Conservation (phyloP, 2,329 filamentous ascomycete genomes). For the Cladophialophora chaetospira region DNA sequence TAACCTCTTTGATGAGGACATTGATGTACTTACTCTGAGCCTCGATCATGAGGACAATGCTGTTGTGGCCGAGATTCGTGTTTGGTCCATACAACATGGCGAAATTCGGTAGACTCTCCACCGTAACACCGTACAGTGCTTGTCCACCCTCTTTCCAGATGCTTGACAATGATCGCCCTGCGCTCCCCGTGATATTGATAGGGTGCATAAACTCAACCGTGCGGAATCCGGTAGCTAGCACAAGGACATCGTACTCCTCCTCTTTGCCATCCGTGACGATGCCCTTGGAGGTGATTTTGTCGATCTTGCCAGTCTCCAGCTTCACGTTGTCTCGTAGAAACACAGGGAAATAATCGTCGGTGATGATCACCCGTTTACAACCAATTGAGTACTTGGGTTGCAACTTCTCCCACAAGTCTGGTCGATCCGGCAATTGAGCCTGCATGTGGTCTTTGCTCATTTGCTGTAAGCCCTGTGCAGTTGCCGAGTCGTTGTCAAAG, state of each 20-base stretch:
- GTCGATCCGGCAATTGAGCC: constrained; percentile 49
- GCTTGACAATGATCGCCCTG: constrained; percentile 47
- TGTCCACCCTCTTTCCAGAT: constrained; percentile 58
- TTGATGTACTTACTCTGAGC: constrained; percentile 59
- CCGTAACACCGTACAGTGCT: constrained; percentile 55
- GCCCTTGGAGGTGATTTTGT: constrained; percentile 48
- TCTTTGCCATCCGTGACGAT: constrained; percentile 50
- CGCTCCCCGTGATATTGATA: constrained; percentile 53
- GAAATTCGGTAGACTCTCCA: constrained; percentile 58
- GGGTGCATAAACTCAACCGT: constrained; percentile 62
- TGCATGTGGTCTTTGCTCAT: constrained; percentile 46
- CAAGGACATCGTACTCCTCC: constrained; percentile 57
- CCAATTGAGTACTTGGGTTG: constrained; percentile 56
- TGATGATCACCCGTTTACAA: constrained; percentile 48
- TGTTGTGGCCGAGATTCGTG: constrained; percentile 58
- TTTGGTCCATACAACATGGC: constrained; percentile 62
- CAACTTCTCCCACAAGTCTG: constrained; percentile 56
- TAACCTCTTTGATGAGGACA: constrained; percentile 51
- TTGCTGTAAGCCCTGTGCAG: constrained; percentile 46
- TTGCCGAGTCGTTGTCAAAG: constrained; percentile 42
- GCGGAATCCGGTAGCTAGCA: constrained; percentile 62
- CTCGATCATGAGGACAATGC: constrained; percentile 65
- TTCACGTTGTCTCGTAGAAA: constrained; percentile 51
- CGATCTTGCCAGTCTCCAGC: constrained; percentile 55
- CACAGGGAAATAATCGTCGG: constrained; percentile 59